phyloP scores from a whole-genome alignment of 1,284 basidiomycete species.

The Apiotrichum porosum region DNA sequence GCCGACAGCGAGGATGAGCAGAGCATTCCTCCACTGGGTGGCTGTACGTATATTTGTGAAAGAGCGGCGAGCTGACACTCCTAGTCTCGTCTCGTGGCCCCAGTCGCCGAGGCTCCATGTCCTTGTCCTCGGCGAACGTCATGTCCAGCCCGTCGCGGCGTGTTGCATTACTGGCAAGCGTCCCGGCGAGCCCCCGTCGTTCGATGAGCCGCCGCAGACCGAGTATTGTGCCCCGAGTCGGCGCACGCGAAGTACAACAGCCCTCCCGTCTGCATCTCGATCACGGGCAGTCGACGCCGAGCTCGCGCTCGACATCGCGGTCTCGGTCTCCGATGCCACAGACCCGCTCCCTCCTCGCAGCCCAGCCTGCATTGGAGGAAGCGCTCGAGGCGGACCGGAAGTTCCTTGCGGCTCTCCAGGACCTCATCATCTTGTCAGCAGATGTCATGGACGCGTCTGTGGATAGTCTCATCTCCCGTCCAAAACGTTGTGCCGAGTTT shows the following conservation, averaged over 20 bases:
- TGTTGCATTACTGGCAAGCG: constrained; percentile 25
- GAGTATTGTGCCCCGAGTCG: constrained; percentile 30
- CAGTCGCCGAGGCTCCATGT: constrained; percentile 38
- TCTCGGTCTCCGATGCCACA: constrained; percentile 85
- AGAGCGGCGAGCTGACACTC: neutral
- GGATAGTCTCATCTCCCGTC: constrained; percentile 72
- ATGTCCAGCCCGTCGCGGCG: constrained; percentile 31
- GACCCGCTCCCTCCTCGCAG: constrained; percentile 53
- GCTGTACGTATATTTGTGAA: constrained; percentile 2
- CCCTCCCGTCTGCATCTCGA: neutral
- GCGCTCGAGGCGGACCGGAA: constrained; percentile 27
- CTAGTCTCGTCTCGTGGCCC: constrained; percentile 30
- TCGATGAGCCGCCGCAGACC: constrained; percentile 32
- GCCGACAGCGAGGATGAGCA: constrained; percentile 38
- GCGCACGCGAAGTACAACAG: constrained; percentile 28
- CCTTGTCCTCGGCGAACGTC: constrained; percentile 19
- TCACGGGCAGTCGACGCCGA: constrained; percentile 57
- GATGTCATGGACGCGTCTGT: constrained; percentile 89
- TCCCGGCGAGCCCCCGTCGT: constrained; percentile 28
- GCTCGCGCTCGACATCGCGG: constrained; percentile 91
- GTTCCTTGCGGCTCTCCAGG: constrained; percentile 84
- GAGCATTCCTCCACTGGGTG: constrained; percentile 10
- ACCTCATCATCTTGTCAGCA: constrained; percentile 89
- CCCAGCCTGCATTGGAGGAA: constrained; percentile 13
- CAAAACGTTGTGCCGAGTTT: constrained; percentile 77